These are phyloP conservation scores for Trypanosoma theileri DNA, from an alignment of 208 protist genomes.

Conservation along the genomic window DNA sequence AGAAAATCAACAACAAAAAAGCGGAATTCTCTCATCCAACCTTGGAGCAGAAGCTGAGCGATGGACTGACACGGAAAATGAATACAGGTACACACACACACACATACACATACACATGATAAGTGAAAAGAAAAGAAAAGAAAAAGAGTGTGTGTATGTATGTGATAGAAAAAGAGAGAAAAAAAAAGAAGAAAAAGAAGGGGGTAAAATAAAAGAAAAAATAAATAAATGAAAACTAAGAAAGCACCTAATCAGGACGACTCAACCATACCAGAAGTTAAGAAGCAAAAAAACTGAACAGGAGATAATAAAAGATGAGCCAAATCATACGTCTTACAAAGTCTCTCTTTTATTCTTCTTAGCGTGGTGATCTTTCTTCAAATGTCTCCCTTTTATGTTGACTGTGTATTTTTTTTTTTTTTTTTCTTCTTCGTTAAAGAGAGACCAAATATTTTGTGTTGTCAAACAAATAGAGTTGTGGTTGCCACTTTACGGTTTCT, in stretches of 20 bases:
- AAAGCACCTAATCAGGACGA: too few relatives aligned
- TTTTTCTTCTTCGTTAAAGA: too few relatives aligned
- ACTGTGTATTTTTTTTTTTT: neutral
- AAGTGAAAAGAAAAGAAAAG: neutral
- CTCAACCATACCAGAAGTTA: neutral
- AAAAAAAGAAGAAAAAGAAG: neutral
- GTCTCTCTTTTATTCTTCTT: constrained; percentile 11
- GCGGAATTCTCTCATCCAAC: too few relatives aligned
- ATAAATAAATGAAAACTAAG: neutral
- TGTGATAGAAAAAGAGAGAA: constrained; percentile 1
- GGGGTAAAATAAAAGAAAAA: constrained; percentile 12
- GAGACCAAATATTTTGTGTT: too few relatives aligned
- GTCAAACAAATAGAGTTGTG: too few relatives aligned
- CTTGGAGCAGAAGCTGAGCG: neutral
- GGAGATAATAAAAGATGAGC: neutral
- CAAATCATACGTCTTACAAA: too few relatives aligned
- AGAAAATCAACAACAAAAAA: too few relatives aligned
- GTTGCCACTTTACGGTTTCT: too few relatives aligned
- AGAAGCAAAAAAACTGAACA: neutral
- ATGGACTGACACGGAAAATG: neutral
- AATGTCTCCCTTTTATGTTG: neutral
- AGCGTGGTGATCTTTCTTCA: neutral
- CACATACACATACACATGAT: neutral
- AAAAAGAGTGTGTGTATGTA: neutral
- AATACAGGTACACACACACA: neutral